phyloP scores from a whole-genome alignment of 257 asterid genomes.

The Nicotiana paniculata region DNA sequence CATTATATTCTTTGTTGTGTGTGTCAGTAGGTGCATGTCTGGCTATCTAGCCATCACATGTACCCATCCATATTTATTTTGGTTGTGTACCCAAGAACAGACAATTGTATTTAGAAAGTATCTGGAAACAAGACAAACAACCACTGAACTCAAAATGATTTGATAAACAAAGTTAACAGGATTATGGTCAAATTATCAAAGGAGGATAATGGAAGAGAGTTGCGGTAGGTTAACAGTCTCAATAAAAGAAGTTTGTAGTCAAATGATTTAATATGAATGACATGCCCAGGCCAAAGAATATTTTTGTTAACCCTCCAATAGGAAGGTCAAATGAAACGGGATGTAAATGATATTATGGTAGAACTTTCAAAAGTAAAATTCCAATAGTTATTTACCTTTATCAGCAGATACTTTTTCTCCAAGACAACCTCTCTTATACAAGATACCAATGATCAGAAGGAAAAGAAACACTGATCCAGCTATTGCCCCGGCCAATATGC shows the following conservation, averaged over 20 bases:
- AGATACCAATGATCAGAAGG: slow-evolving; percentile 37
- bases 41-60: too few species aligned
- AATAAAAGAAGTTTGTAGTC: neutral
- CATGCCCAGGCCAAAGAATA: neutral
- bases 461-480: slow-evolving; percentile 44
- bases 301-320: neutral
- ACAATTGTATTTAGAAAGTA: too few species aligned
- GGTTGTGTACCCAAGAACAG: too few species aligned
- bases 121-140: too few species aligned
- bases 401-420: slow-evolving; percentile 47
- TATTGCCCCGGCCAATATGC: slow-evolving; percentile 30
- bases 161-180: neutral
- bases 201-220: neutral
- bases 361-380: neutral
- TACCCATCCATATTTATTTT: too few species aligned
- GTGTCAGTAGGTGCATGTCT: too few species aligned
- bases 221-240: neutral
- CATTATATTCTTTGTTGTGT: too few species aligned
- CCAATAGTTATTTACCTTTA: slow-evolving; percentile 34
- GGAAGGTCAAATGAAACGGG: neutral
- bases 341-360: neutral
- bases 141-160: too few species aligned
- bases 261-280: neutral
- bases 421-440: slow-evolving; percentile 35
- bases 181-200: neutral